phyloP scores from a whole-genome alignment of 2,329 filamentous ascomycete species.

The Colletotrichum sp. region DNA sequence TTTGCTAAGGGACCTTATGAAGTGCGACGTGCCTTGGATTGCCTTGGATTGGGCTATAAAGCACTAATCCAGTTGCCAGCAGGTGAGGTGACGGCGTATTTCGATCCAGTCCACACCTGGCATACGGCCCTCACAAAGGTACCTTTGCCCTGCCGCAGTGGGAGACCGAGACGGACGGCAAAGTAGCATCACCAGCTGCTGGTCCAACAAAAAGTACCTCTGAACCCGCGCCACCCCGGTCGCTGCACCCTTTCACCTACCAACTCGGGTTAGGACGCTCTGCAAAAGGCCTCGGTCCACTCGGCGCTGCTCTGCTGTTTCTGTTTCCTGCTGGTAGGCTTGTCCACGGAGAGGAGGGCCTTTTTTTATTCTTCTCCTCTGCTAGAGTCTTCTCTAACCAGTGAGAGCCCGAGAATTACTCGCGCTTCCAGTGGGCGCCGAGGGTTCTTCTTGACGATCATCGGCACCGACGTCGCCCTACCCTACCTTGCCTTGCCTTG shows the following conservation, averaged over 20 bases:
- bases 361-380: not conserved
- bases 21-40: not conserved
- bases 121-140: not conserved
- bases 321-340: not conserved
- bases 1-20: not conserved
- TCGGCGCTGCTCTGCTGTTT: constrained; percentile 21
- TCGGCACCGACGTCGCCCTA: constrained; percentile 18
- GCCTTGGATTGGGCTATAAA: not conserved
- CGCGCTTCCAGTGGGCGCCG: not conserved
- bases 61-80: not conserved
- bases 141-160: not conserved
- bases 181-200: not conserved
- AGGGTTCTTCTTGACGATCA: constrained; percentile 17
- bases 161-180: not conserved
- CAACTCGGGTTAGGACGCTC: constrained; percentile 28
- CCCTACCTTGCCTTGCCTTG: not conserved
- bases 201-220: constrained; percentile 9
- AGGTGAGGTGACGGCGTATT: not conserved
- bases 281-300: constrained; percentile 25
- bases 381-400: not conserved
- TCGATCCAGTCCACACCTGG: not conserved
- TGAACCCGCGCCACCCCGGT: constrained; percentile 16
- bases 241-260: constrained; percentile 31
- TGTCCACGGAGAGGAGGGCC: not conserved
- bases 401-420: not conserved